phyloP scores from a whole-genome alignment of 805 yeast species.

The Ogataea zsoltii region DNA sequence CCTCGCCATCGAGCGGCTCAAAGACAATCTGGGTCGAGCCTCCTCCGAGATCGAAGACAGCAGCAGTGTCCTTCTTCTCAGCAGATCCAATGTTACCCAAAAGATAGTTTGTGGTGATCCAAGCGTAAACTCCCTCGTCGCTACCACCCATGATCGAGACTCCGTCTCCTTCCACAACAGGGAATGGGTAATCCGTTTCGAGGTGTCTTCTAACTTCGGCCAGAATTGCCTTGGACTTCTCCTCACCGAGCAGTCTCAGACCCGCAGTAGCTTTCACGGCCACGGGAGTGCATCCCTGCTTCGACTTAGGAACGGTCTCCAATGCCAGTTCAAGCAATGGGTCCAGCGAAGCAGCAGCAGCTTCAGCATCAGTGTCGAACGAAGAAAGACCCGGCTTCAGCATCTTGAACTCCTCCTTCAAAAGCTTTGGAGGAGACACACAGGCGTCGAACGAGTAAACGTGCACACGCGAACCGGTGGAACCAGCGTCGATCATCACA shows the following conservation, averaged over 20 bases:
- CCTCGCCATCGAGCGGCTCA: constrained; percentile 73
- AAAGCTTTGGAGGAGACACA: constrained; percentile 74
- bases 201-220: constrained; percentile 74
- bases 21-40: constrained; percentile 98
- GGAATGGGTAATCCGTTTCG: constrained; percentile 83
- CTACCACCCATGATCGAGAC: constrained; percentile 92
- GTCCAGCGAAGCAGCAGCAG: constrained; percentile 90
- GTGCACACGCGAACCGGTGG: constrained; percentile 95
- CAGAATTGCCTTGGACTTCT: constrained; percentile 69
- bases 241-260: constrained; percentile 78
- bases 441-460: constrained; percentile 91
- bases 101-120: constrained; percentile 95
- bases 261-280: constrained; percentile 99
- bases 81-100: constrained; percentile 90
- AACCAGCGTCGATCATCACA: constrained; percentile 96
- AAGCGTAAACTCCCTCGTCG: constrained; percentile 97
- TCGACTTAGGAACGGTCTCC: constrained; percentile 68
- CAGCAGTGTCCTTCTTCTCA: constrained; percentile 82
- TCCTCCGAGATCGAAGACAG: constrained; percentile 97
- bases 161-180: constrained; percentile 86
- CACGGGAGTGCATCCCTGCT: constrained; percentile 83
- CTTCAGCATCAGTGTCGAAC: constrained; percentile 73
- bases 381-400: constrained; percentile 89
- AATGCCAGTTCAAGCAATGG: constrained; percentile 77
- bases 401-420: constrained; percentile 84